Conservation (phyloP, 805 yeast genomes). For the Yarrowia osloensis region DNA sequence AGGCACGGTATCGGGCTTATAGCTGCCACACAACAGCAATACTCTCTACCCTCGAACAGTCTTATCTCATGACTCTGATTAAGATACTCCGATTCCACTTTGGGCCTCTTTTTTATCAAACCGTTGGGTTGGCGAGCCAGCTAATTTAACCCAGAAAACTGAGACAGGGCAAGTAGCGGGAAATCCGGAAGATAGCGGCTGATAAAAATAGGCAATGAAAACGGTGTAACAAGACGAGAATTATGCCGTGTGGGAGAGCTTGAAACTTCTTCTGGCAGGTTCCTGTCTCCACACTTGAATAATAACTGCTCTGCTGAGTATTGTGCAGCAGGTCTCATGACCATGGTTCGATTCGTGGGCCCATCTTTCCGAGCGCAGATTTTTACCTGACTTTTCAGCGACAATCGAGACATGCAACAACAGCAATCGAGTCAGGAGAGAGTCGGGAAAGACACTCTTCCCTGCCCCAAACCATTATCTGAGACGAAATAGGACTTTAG, state of each 20-base stretch:
- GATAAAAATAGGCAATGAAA: background rate
- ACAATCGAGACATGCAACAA: background rate
- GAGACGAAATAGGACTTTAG: background rate
- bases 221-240: too few relatives aligned
- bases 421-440: background rate
- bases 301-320: background rate
- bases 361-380: background rate
- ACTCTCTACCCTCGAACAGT: too few relatives aligned
- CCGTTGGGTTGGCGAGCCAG: background rate
- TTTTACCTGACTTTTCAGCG: background rate
- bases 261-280: too few relatives aligned
- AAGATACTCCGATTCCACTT: background rate
- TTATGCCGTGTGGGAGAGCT: too few relatives aligned
- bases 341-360: slow-evolving; percentile 27
- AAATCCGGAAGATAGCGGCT: background rate
- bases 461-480: too few relatives aligned
- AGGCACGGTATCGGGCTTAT: too few relatives aligned
- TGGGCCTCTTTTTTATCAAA: background rate
- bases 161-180: background rate
- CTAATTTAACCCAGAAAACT: slow-evolving; percentile 19
- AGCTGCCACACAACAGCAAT: too few relatives aligned
- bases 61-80: too few relatives aligned
- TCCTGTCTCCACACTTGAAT: background rate
- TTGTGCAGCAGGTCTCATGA: background rate
- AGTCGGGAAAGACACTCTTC: background rate